A percentile compares a stretch with the other conserved stretches of the same genome.
Evolutionary conservation across 805 yeast genomes (phyloP).

Genomic region (Yueomyces sinensis): DNA sequence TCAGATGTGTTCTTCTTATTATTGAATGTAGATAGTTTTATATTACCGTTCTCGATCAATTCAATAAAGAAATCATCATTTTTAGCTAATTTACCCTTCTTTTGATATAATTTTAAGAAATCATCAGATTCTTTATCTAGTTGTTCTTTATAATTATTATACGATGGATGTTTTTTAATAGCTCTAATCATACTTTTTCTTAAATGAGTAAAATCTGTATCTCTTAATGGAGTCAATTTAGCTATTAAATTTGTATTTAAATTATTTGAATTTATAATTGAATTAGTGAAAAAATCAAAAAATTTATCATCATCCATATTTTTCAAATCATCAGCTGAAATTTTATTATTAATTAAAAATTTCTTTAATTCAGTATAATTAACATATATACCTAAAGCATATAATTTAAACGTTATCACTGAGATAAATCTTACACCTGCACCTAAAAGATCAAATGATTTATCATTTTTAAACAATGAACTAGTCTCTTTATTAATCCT

Average conservation of each 20-base stretch:
- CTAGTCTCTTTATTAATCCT: constrained; percentile 12
- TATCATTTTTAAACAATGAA: constrained; percentile 19
- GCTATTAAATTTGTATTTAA: constrained; percentile 51
- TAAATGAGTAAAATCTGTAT: constrained; percentile 82
- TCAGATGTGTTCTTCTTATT: constrained; percentile 24
- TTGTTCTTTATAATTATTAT: constrained; percentile 35
- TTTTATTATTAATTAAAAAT: constrained; percentile 25
- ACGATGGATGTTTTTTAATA: constrained; percentile 50
- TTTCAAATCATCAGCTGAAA: constrained; percentile 28
- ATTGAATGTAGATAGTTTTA: constrained; percentile 33
- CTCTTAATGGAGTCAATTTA: constrained; percentile 74
- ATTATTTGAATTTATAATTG: constrained; percentile 37
- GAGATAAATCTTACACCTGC: constrained; percentile 77
- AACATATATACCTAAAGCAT: constrained; percentile 74
- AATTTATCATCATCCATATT: constrained; percentile 27
- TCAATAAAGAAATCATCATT: constrained; percentile 55
- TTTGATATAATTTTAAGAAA: constrained; percentile 45
- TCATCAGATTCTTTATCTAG: constrained; percentile 55
- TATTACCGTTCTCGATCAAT: constrained; percentile 32
- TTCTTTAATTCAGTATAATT: constrained; percentile 41
- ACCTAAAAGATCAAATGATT: constrained; percentile 49
- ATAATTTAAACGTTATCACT: constrained; percentile 69
- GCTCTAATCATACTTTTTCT: constrained; percentile 83
- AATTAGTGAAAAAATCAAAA: constrained; percentile 34
- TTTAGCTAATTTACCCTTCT: constrained; percentile 62